phyloP scores from a whole-genome alignment of 257 asterid genomes.

The Solanum medicagineum region DNA sequence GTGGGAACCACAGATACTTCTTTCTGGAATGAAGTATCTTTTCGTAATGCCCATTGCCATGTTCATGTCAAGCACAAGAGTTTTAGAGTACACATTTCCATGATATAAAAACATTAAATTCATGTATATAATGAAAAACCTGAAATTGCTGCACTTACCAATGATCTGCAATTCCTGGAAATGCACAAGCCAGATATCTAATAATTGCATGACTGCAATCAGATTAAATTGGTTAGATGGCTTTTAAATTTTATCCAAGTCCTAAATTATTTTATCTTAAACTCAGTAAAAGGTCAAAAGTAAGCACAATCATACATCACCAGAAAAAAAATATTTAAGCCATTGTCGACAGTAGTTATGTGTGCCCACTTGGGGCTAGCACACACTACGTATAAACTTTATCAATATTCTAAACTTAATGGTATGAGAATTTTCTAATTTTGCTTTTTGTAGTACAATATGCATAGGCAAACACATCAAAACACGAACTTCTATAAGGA shows the following conservation, averaged over 20 bases:
- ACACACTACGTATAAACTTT: not conserved
- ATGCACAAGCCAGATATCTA: slow-evolving; percentile 52
- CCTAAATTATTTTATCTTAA: not conserved
- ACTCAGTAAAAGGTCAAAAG: not conserved
- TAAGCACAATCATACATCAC: not conserved
- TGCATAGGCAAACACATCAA: not conserved
- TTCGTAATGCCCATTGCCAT: not conserved
- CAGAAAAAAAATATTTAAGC: not conserved
- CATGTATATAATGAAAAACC: not conserved
- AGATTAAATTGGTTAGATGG: not conserved
- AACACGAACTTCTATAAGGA: not conserved
- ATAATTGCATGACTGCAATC: slow-evolving; percentile 86
- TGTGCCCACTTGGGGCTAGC: not conserved
- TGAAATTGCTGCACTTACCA: slow-evolving; percentile 45
- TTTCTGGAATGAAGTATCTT: not conserved
- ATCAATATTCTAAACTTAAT: not conserved
- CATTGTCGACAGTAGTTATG: not conserved
- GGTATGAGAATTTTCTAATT: not conserved
- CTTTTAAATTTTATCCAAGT: not conserved
- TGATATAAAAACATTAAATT: not conserved
- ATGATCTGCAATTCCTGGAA: slow-evolving; percentile 89
- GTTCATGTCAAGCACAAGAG: not conserved
- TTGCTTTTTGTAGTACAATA: not conserved
- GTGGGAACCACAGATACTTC: not conserved
- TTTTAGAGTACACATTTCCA: not conserved